phyloP scores from a whole-genome alignment of 805 yeast species.

The Yarrowia yakushimensis region DNA sequence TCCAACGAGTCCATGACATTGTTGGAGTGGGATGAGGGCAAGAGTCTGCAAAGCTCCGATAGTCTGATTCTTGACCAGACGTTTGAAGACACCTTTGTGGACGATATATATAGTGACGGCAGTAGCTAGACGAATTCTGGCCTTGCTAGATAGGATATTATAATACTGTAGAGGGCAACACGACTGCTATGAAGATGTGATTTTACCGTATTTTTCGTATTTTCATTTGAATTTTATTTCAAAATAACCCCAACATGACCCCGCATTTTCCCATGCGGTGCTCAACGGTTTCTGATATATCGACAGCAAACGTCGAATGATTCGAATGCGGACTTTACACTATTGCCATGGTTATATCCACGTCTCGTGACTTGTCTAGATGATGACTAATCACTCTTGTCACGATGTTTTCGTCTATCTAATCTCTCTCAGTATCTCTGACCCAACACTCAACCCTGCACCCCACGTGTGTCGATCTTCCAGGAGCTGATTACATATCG shows the following conservation, averaged over 20 bases:
- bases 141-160: no score
- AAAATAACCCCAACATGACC: conserved; percentile 2
- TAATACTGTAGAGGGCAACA: no score
- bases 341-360: no score
- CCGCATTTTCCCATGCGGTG: conserved; percentile 1
- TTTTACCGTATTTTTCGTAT: no score
- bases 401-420: no score
- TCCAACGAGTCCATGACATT: conserved; percentile 8
- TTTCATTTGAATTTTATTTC: no score
- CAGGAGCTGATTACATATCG: no score
- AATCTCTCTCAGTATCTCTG: no score
- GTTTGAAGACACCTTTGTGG: background rate
- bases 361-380: background rate
- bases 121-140: background rate
- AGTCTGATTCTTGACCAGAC: background rate
- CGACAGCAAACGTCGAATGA: no score
- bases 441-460: background rate
- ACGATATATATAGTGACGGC: background rate
- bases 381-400: background rate
- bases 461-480: conserved; percentile 21
- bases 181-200: no score
- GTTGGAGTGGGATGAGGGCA: background rate
- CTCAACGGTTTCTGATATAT: background rate
- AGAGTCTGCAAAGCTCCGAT: background rate
- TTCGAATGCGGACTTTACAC: no score